These are phyloP conservation scores for Amoebophrya sp. DNA, from an alignment of 169 alveolate genomes.

Conservation along the genomic window DNA sequence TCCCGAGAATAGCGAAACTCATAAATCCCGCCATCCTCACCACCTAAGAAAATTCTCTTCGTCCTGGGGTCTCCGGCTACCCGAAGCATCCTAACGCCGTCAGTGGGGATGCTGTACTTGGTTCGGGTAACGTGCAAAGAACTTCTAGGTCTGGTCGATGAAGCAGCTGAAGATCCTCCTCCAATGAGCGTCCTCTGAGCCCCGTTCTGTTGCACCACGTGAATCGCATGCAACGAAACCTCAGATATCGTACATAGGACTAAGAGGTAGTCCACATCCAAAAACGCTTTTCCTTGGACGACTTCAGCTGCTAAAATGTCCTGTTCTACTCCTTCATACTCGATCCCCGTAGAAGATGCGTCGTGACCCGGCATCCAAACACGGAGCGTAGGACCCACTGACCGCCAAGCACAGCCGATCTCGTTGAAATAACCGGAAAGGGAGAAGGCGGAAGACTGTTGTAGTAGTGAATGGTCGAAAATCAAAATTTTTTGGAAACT, in stretches of 20 bases:
- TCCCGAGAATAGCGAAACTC: conserved; percentile 1
- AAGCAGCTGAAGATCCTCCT: no score
- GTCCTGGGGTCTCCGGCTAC: background rate
- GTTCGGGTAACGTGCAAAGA: no score
- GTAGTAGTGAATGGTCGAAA: background rate
- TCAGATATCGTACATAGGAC: background rate
- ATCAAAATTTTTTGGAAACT: background rate
- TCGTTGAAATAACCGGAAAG: background rate
- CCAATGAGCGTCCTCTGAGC: background rate
- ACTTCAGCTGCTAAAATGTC: background rate
- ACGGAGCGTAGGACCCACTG: background rate
- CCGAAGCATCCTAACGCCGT: background rate
- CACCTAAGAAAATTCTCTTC: background rate
- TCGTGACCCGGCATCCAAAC: background rate
- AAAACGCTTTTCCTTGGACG: background rate
- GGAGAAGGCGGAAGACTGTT: background rate
- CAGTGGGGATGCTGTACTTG: background rate
- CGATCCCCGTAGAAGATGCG: background rate
- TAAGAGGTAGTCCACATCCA: background rate
- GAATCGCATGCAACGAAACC: background rate
- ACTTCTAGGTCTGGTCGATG: no score
- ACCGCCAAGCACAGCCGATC: background rate
- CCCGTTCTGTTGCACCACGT: background rate
- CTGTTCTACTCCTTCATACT: background rate
- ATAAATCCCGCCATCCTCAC: conserved; percentile 9